A percentile compares a stretch with the other conserved stretches of the same genome.
Conservation (phyloP, 208 protist species). For the Trypanosoma conorhini region DNA sequence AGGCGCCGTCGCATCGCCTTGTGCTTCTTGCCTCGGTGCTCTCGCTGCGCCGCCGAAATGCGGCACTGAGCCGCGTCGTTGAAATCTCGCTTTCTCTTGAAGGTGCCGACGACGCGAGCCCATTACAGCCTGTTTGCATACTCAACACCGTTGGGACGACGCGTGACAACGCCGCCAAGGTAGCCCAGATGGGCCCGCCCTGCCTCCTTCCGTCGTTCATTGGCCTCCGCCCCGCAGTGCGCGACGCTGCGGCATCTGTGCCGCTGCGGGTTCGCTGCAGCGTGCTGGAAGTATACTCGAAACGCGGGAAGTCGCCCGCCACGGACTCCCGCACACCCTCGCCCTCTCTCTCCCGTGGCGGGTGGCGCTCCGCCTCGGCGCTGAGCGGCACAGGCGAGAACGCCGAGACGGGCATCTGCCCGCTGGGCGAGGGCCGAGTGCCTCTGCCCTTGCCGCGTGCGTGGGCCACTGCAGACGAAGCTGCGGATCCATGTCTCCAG, state of each 20-base stretch:
- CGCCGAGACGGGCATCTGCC: not conserved
- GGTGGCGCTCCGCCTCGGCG: too few relatives aligned
- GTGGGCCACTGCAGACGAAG: not conserved
- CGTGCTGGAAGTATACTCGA: not conserved
- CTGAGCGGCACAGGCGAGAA: not conserved
- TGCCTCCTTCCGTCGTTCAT: constrained; percentile 8
- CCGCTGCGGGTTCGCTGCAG: not conserved
- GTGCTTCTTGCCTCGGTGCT: constrained; percentile 1
- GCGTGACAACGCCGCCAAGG: constrained; percentile 7
- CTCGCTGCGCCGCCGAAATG: constrained; percentile 2
- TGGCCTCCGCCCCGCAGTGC: not conserved
- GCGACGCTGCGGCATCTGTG: not conserved
- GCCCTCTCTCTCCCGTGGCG: too few relatives aligned
- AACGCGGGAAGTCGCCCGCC: not conserved
- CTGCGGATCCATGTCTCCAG: not conserved
- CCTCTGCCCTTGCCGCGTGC: not conserved
- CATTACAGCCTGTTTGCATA: not conserved
- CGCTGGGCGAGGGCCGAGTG: constrained; percentile 11
- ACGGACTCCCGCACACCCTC: not conserved
- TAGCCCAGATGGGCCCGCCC: constrained; percentile 12
- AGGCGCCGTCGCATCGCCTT: constrained; percentile 16
- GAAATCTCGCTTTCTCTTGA: constrained; percentile 4
- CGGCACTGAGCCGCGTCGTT: not conserved
- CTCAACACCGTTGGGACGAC: not conserved
- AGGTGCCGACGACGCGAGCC: not conserved